Evolutionary conservation across 495 filamentous ascomycete genomes (phyloP), one percentile per base, ranked within the genome.

Genomic region (Penicillium alfredii): DNA sequence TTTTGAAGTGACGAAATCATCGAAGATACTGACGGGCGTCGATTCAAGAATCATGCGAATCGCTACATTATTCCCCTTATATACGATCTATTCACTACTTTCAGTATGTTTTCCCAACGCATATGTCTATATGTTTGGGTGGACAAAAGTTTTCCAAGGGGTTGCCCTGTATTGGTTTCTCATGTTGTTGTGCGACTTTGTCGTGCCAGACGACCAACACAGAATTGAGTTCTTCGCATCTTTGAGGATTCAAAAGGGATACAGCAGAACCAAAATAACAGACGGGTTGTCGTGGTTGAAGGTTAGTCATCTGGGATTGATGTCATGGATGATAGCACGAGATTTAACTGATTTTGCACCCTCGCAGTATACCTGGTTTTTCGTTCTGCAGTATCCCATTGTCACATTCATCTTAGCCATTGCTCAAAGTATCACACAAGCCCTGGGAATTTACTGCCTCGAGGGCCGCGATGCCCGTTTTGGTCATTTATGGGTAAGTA

Each of bases 401-500:
- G 30, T 53, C 17, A 23, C 49, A 4, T 35, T 50, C n/a, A 17
- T 53, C 15, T 20, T 35, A 10, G 55, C 52, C 19, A 4, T 49
- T 12, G 34, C 38, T 12, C 49, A 45, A 1, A 34, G 25, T 19
- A 45, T 51, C 39, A 53, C 55, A 8, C 55, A 58, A 27, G 49
- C 39, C 5, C n/a, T 33, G 2, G 30, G 38, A 2, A 17, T 43
- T 2, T 58, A 47, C 45, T 56, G 55, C n/a, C 18, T 38, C 1
- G 47, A 41, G 19, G 33, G 35, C 7, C 27, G 31, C 7, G 25
- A 43, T 8, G 10, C 42, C 13, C 40, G 51, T 33, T 54, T 47
- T 38, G 50, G 50, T 26, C 43, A 54, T 35, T 34, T 51, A 3
- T 56, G 53, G 50, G 49, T 55, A n/a, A 12, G 26, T 35, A 2